A percentile compares a stretch with the other conserved stretches of the same genome.
Conservation (phyloP, 176 grass and related monocot species). For the Canna indica region DNA sequence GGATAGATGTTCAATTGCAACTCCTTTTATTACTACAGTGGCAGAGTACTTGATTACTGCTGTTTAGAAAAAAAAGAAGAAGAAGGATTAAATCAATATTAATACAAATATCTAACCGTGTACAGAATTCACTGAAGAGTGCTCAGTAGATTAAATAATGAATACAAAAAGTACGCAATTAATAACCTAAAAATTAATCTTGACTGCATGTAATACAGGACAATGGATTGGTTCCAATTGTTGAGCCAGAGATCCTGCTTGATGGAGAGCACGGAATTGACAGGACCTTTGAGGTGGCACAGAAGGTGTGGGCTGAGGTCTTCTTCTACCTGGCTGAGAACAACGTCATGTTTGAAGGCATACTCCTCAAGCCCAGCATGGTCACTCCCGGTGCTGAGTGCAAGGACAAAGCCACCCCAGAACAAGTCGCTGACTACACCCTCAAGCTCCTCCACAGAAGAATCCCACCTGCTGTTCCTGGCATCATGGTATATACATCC, state of each 20-base stretch:
- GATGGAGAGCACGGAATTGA: conserved; percentile 83
- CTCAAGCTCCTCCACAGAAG: conserved; percentile 87
- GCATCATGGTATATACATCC: conserved; percentile 61
- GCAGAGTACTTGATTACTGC: no score
- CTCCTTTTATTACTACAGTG: no score
- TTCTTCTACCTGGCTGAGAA: conserved; percentile 91
- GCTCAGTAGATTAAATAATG: background rate
- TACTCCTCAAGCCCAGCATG: conserved; percentile 98
- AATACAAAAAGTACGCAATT: background rate
- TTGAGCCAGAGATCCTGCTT: conserved; percentile 91
- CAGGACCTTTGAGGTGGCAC: conserved; percentile 76
- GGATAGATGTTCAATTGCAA: no score
- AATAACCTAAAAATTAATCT: background rate
- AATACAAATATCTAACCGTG: background rate
- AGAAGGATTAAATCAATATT: no score
- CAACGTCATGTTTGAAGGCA: conserved; percentile 83
- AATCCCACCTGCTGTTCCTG: conserved; percentile 82
- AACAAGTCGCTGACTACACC: conserved; percentile 76
- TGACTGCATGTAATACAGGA: conserved; percentile 32
- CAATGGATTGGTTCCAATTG: conserved; percentile 93
- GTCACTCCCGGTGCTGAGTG: conserved; percentile 87
- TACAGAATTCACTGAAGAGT: background rate
- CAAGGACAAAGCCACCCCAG: conserved; percentile 60
- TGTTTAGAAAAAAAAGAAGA: no score
- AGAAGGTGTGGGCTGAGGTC: conserved; percentile 83